phyloP scores from a whole-genome alignment of 225 moss, liverwort and hornwort species.

The Anthoceros angustus region DNA sequence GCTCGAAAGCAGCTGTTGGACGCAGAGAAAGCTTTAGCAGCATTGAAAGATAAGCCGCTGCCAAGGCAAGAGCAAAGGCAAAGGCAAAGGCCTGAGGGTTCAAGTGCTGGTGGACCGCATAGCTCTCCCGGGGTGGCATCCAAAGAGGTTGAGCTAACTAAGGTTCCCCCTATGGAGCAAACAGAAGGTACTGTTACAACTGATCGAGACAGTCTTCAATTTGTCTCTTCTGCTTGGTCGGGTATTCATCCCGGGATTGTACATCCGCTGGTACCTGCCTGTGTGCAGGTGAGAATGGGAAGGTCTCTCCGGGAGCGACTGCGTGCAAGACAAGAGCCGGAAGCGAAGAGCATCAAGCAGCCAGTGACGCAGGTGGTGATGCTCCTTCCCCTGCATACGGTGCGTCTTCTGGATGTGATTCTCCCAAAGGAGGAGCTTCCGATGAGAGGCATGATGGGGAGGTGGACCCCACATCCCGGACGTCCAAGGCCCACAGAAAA shows the following conservation, averaged over 20 bases:
- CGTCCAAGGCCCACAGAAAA: constrained; percentile 7
- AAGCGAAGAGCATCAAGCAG: too few species aligned
- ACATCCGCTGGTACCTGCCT: too few species aligned
- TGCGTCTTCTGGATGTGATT: background rate
- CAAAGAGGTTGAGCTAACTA: too few species aligned
- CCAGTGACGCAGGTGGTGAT: background rate
- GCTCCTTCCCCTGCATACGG: background rate
- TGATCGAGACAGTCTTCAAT: too few species aligned
- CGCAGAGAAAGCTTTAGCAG: background rate
- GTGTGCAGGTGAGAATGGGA: too few species aligned
- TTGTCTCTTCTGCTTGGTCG: too few species aligned
- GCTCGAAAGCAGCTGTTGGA: background rate
- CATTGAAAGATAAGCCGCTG: background rate
- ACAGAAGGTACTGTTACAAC: too few species aligned
- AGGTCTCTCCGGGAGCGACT: too few species aligned
- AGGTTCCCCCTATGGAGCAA: too few species aligned
- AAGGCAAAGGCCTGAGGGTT: background rate
- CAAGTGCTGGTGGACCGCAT: background rate
- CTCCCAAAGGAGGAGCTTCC: constrained; percentile 12
- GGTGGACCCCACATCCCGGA: constrained; percentile 13
- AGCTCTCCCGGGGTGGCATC: too few species aligned
- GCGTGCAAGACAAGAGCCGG: too few species aligned
- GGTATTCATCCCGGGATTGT: too few species aligned
- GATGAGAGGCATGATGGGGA: constrained; percentile 28
- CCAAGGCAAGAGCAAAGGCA: background rate